A percentile compares a stretch with the other conserved stretches of the same genome.
These are phyloP conservation scores for Coemansia sp. DNA, from an alignment of 192 early-diverging fungal genomes.

Conservation along the genomic window DNA sequence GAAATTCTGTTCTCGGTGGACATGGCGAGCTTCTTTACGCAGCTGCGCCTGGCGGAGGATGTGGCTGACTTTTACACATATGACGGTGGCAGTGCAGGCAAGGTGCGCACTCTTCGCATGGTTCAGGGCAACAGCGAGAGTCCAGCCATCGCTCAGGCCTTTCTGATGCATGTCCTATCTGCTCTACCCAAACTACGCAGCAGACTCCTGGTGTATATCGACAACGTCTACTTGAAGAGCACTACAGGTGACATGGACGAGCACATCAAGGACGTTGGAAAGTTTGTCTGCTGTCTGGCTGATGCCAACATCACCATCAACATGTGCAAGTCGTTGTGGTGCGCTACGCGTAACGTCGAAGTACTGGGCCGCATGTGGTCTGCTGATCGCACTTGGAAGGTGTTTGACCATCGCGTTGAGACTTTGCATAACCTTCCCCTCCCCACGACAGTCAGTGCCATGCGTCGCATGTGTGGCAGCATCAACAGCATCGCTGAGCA, in stretches of 20 bases:
- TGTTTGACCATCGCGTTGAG: slow-evolving; percentile 15
- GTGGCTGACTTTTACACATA: slow-evolving; percentile 19
- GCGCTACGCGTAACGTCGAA: not conserved
- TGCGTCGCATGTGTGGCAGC: slow-evolving; percentile 15
- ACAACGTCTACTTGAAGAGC: slow-evolving; percentile 35
- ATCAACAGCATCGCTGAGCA: slow-evolving; percentile 23
- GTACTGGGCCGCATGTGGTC: not conserved
- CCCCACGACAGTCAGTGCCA: slow-evolving; percentile 8
- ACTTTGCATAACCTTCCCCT: slow-evolving; percentile 11
- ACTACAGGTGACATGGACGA: not conserved
- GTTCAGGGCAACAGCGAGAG: slow-evolving; percentile 25
- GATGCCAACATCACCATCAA: slow-evolving; percentile 14
- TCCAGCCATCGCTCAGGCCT: slow-evolving; percentile 15
- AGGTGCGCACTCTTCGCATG: slow-evolving; percentile 11
- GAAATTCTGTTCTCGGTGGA: too few relatives aligned
- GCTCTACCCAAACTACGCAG: not conserved
- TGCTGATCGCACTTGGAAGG: slow-evolving; percentile 4
- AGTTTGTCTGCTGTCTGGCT: not conserved
- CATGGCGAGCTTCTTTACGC: too few relatives aligned
- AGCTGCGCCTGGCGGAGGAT: too few relatives aligned
- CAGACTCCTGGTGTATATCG: slow-evolving; percentile 32
- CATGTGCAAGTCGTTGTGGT: slow-evolving; percentile 12
- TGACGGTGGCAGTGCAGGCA: not conserved
- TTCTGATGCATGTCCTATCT: slow-evolving; percentile 8
- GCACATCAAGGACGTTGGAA: slow-evolving; percentile 19